These are phyloP conservation scores for Ogataea paraovalis DNA, from an alignment of 805 yeast species.

Conservation along the genomic window DNA sequence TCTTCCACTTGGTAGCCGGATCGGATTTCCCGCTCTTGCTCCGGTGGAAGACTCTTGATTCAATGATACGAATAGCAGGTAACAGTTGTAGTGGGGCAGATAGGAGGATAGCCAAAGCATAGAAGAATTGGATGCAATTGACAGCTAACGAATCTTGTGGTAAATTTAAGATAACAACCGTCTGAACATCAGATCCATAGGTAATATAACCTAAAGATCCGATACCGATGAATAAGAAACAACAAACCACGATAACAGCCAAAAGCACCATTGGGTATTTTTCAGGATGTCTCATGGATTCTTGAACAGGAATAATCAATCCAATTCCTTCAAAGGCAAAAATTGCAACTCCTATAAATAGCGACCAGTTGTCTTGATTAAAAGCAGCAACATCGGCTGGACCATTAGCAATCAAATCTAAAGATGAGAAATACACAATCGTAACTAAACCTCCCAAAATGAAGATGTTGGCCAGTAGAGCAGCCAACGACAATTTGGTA, in stretches of 20 bases:
- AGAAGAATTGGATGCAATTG: conserved; percentile 62
- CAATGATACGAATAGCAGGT: conserved; percentile 74
- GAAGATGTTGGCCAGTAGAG: conserved; percentile 67
- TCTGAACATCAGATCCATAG: conserved; percentile 58
- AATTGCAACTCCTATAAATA: conserved; percentile 79
- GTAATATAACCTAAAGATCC: conserved; percentile 70
- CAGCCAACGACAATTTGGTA: conserved; percentile 67
- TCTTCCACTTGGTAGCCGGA: conserved; percentile 55
- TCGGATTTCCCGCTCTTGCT: conserved; percentile 53
- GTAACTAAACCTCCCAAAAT: conserved; percentile 64
- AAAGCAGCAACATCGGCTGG: conserved; percentile 49
- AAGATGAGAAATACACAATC: conserved; percentile 51
- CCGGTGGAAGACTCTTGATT: conserved; percentile 53
- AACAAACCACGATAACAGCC: conserved; percentile 59
- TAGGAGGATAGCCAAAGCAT: conserved; percentile 67
- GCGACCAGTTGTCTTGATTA: conserved; percentile 57
- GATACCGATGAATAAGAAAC: conserved; percentile 54
- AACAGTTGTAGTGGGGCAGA: conserved; percentile 79
- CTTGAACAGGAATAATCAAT: conserved; percentile 74
- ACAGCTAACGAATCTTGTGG: conserved; percentile 66
- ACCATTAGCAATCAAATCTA: conserved; percentile 42
- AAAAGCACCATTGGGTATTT: conserved; percentile 64
- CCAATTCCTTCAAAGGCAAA: conserved; percentile 91
- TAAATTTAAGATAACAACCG: conserved; percentile 67
- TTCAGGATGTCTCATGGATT: conserved; percentile 73